phyloP scores from a whole-genome alignment of 2,329 filamentous ascomycete genomes.

The Ophiostoma sp. region DNA sequence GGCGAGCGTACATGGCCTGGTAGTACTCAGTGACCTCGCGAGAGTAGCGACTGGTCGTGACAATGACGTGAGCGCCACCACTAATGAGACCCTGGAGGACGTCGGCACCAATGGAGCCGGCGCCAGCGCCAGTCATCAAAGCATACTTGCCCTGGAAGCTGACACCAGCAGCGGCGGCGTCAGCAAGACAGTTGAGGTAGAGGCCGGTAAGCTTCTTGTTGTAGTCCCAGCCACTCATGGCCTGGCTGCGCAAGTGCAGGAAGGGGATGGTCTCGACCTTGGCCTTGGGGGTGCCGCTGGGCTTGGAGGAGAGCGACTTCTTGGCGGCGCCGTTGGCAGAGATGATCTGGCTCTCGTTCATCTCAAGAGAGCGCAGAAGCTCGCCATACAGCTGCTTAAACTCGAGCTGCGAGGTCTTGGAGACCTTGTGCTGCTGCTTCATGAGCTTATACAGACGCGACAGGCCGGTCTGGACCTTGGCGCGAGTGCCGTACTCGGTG shows the following conservation, averaged over 20 bases:
- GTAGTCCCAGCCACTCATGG: conserved; percentile 94
- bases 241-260: conserved; percentile 91
- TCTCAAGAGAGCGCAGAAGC: conserved; percentile 85
- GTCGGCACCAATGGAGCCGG: conserved; percentile 94
- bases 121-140: conserved; percentile 96
- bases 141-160: conserved; percentile 93
- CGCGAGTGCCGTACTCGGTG: conserved; percentile 95
- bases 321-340: conserved; percentile 50
- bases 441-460: conserved; percentile 97
- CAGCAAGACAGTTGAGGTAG: conserved; percentile 87
- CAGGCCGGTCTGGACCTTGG: conserved; percentile 95
- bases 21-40: conserved; percentile 98
- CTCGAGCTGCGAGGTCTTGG: conserved; percentile 91
- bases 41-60: conserved; percentile 95
- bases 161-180: conserved; percentile 79
- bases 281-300: conserved; percentile 62
- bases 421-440: conserved; percentile 95
- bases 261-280: conserved; percentile 98
- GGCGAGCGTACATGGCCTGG: conserved; percentile 95
- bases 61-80: conserved; percentile 92
- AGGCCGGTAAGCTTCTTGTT: conserved; percentile 95
- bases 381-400: conserved; percentile 95
- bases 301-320: conserved; percentile 45
- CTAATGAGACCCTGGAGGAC: conserved; percentile 94
- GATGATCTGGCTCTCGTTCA: conserved; percentile 98